phyloP scores from a whole-genome alignment of 2,329 filamentous ascomycete species.

The Sclerotinia borealis region DNA sequence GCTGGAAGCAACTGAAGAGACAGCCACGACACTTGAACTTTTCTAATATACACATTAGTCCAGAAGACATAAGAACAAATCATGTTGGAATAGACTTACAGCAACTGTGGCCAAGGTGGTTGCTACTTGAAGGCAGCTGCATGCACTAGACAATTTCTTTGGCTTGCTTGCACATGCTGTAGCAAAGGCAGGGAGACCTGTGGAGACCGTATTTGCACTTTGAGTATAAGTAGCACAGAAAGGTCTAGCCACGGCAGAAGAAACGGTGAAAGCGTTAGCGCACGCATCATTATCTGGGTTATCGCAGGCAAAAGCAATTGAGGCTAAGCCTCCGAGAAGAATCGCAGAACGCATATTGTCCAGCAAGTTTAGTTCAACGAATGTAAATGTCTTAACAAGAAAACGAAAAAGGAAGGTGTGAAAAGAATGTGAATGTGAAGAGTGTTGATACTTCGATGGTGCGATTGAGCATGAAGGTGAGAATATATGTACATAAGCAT shows the following conservation, averaged over 20 bases:
- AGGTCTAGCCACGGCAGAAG: not conserved
- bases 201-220: conserved; percentile 8
- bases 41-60: not conserved
- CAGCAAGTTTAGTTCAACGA: conserved; percentile 6
- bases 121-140: conserved; percentile 13
- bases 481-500: not conserved
- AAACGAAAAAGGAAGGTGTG: not conserved
- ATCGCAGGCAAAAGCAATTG: conserved; percentile 17
- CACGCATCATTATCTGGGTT: conserved; percentile 18
- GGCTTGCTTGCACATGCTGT: conserved; percentile 15
- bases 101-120: not conserved
- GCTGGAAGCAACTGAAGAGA: not conserved
- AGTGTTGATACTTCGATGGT: not conserved
- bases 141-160: conserved; percentile 20
- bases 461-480: not conserved
- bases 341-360: conserved; percentile 18
- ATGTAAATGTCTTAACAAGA: not conserved
- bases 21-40: not conserved
- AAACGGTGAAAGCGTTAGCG: conserved; percentile 7
- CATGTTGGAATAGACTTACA: not conserved
- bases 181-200: conserved; percentile 10
- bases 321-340: conserved; percentile 14
- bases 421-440: conserved; percentile 5
- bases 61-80: not conserved
- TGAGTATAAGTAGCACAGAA: conserved; percentile 19